Evolutionary conservation across 768 basidiomycete species (phyloP), one percentile per base, ranked within the genome.

Genomic region (Leccinellum albellum): DNA sequence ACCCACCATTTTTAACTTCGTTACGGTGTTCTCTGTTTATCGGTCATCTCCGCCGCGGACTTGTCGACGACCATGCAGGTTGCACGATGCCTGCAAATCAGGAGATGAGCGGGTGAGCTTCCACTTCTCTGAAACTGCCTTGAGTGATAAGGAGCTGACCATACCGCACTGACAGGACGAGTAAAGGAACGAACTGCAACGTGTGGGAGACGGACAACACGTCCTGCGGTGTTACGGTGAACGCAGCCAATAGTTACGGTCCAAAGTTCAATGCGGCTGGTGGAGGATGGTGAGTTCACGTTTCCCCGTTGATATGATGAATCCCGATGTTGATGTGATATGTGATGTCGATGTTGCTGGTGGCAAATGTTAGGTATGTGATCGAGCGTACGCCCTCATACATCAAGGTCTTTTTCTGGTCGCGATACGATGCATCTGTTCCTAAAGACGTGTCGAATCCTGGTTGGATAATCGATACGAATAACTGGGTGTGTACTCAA

Each of bases 381-480:
- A 65, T 75, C 23, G 70, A 73, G 54, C 68, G 73, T 33, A 68
- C 67, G 8, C 10, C 61, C 13, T 60, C 59, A 1, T 73, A 69
- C 32, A 72, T 79, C 51, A 71, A 71, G 47, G 61, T 78, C 24
- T 79, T 70, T 63, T 78, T 75, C 56, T 78, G 78, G 76, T 63
- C 70, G 4, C 64, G 77, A 32, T 50, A 67, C 31, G 63, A 62
- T 31, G 12, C 56, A 9, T 53, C 50, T n/a, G 67, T 75, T 7
- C 78, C 78, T 1, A 57, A 49, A 7, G 74, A 76, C 21, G 66
- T 79, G 50, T 61, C 44, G 32, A 65, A 48, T 47, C 68, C 59
- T 31, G 62, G 63, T 15, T 49, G 54, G 9, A 61, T 21, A 4
- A 40, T 67, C 37, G 10, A 67, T 51, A 59, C 68, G 24, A 55